Conservation (phyloP, 2,329 filamentous ascomycete genomes). For the Fusarium sp. region DNA sequence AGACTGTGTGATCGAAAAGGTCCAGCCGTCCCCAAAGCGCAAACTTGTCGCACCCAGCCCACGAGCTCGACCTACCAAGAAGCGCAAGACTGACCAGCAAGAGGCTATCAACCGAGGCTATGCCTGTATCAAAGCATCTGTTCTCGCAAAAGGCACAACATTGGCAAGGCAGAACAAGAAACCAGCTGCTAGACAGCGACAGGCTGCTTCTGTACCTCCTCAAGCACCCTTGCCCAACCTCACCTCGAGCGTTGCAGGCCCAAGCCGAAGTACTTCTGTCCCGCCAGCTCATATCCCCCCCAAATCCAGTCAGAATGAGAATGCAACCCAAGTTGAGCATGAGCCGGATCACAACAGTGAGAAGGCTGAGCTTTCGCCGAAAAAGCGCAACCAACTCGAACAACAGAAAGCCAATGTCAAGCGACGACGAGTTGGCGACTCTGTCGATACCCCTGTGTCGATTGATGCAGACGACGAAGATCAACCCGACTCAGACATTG, state of each 20-base stretch:
- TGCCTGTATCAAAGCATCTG: neutral
- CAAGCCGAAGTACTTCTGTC: neutral
- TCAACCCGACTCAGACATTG: conserved; percentile 2
- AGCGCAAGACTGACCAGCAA: neutral
- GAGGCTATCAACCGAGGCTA: neutral
- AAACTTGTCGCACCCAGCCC: conserved; percentile 8
- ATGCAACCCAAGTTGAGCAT: neutral
- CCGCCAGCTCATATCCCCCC: neutral
- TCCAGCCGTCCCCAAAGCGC: conserved; percentile 20
- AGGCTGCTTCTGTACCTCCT: neutral
- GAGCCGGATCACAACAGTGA: conserved; percentile 35
- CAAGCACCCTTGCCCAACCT: neutral
- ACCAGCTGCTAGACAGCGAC: neutral
- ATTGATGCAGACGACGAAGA: neutral
- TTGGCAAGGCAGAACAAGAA: neutral
- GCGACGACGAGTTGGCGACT: conserved; percentile 20
- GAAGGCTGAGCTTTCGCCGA: conserved; percentile 22
- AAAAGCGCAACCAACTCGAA: neutral
- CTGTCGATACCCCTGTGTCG: neutral
- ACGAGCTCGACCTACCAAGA: conserved; percentile 16
- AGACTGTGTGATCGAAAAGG: conserved; percentile 26
- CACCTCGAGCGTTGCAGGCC: neutral
- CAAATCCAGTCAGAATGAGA: neutral
- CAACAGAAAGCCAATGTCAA: conserved; percentile 10
- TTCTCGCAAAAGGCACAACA: neutral